Base-by-base conservation (phyloP, 129 eudicot species). In the Centaurea solstitialis region DNA sequence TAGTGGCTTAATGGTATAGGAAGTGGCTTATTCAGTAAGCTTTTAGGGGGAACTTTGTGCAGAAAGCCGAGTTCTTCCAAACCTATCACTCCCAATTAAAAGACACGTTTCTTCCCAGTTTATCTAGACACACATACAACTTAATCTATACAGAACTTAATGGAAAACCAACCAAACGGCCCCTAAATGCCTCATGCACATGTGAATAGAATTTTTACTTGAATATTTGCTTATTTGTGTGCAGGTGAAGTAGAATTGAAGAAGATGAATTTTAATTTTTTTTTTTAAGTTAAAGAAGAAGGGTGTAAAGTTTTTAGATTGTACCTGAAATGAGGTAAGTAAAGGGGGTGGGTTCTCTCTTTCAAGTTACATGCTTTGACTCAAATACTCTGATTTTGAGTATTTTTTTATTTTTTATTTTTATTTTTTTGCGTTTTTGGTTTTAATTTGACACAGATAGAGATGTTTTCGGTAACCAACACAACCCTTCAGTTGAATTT, bases 251-350 rank as follows among this genome's bases (percentile, higher is more conserved):
- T 79, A 61, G 80, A 41, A n/a, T 57, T 57, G 65, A 57, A 57
- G 65, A 79, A 20, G 35, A 12, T 61, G 37, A 79, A 7, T 33
- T 33, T 33, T 33, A 33, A 57, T 57, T n/a, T 53, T 47, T 0
- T 0, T 38, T 33, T n/a, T 37, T 40, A 84, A 68, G 76, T 76
- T 65, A 79, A 67, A 72, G 24, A 70, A 69, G 68, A 64, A 64
- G 72, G 72, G 45, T 70, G 81, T 69, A 82, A 80, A 73, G 84
- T 64, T 80, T 73, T 47, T 80, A 80, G 79, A 80, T 22, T 64
- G 40, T 47, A 78, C 45, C 81, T 41, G 68, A 68, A 78, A 18
- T 23, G 83, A 57, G 77, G 75, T 40, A 45, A 78, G 75, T 68
- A 30, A 68, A 78, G 65, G 75, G 82, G 82, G 45, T 17, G 65